Base-by-base conservation (phyloP, 2,329 filamentous ascomycete species). In the Apiospora koreana region DNA sequence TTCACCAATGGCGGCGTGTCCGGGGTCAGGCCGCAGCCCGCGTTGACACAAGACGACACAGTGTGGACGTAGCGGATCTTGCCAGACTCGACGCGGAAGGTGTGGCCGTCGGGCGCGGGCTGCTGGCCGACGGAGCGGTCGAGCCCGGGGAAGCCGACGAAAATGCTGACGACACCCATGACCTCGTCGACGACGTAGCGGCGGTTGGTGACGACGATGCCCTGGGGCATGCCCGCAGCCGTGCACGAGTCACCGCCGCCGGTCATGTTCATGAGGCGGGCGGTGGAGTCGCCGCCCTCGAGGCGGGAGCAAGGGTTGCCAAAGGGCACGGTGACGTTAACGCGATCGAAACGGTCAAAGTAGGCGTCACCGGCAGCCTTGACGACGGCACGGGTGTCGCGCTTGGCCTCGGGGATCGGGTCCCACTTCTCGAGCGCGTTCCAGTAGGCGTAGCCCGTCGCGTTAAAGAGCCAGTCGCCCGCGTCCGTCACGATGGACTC, bases 21-120 rank as follows among this genome's bases (percentile, higher is more conserved):
- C 28, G 54, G 28, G 28, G 28, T 62, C 18, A 62, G 18, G 8
- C 54, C 54, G 28, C 54, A 62, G 7, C 54, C 54, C 28, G 35
- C 31, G 18, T 62, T 62, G 54, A 62, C 54, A 31, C 54, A 62
- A 3, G 62, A 65, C 4, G 69, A 68, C 48, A 78, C 72, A 0
- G 77, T 78, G 64, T 79, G 77, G 25, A 79, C 77, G 48, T 77
- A 79, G n/a, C 77, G 71, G 38, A 79, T 78, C 74, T 76, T 72
- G 1, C 77, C 76, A 0, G 71, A 72, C 69, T 79, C 76, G 14
- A 79, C 73, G 38, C 77, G 73, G 54, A 79, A 77, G 67, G 76
- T 66, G 45, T 79, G 77, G 67, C 75, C 77, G 38, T 78, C 77
- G 1, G 78, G 78, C 8, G 54, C 54, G 31, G 54, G 54, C 54